Base-by-base conservation (phyloP, 2,329 filamentous ascomycete species). In the Whalleya microplaca region DNA sequence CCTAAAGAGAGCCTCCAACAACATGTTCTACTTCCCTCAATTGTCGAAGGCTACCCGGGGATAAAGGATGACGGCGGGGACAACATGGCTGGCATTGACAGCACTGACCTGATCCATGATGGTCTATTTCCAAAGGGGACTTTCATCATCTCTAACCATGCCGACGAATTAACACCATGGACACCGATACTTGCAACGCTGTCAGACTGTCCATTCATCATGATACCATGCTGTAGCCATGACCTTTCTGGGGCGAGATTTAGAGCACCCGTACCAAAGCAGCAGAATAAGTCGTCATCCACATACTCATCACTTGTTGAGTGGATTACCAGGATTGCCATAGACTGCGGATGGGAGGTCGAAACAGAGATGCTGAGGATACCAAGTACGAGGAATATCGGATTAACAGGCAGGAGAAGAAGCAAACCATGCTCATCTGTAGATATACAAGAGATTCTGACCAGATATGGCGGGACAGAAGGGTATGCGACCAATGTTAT, bases 131-230 rank as follows among this genome's bases (percentile, higher is more conserved):
- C 85, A 0, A 71, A 73, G 16, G 85, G 86, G 23, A 96, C 92
- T 0, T 99, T 99, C 73, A 92, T 99, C 66, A 89, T 99, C 61
- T 96, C 92, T 47, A 99, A 99, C 70, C 95, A 99, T 72, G 94
- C 94, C 10, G 95, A 99, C 71, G 93, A 99, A 75, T 82, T 99
- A 14, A 99, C 95, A 0, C 86, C 91, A 0, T 99, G 95, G 95
- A 98, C 95, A 0, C 95, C 95, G 0, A 82, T 98, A 18, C 84
- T 99, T 41, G 93, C 91, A 1, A 84, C 85, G 6, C 77, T 92
- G 1, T 92, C 89, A 0, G 76, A 84, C 2, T 89, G 89, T 10
- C 89, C 92, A 0, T 99, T 97, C 73, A 85, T 99, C 59, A 90
- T 91, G 65, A 96, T 99, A 44, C 95, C 95, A 1, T 99, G 95